Percentiles rank a stretch among this genome's conserved stretches.
phyloP scores from a whole-genome alignment of 2,329 filamentous ascomycete genomes.

The Ceratocystiopsis brevicomis region DNA sequence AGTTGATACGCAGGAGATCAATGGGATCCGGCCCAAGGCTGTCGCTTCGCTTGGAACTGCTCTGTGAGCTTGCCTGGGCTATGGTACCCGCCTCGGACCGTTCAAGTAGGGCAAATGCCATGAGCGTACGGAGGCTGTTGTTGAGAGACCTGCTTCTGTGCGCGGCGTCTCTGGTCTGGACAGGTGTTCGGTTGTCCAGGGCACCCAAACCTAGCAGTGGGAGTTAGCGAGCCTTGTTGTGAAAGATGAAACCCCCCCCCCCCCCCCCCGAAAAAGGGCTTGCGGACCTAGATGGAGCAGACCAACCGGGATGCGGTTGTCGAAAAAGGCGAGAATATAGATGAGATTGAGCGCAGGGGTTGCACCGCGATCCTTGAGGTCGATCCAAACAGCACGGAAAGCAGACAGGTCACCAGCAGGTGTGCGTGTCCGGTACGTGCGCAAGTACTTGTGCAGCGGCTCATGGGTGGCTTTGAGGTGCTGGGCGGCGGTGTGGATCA shows the following conservation, averaged over 20 bases:
- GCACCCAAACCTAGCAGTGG: slow-evolving; percentile 21
- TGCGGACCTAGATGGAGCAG: slow-evolving; percentile 37
- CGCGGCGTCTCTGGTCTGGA: slow-evolving; percentile 23
- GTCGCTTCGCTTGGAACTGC: slow-evolving; percentile 18
- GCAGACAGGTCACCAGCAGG: slow-evolving; percentile 30
- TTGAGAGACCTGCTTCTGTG: slow-evolving; percentile 21
- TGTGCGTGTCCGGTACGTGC: slow-evolving; percentile 34
- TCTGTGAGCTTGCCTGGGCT: slow-evolving; percentile 22
- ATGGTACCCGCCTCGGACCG: slow-evolving; percentile 26
- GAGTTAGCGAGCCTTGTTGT: too few relatives aligned
- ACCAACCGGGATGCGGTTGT: slow-evolving; percentile 45
- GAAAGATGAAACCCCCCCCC: too few relatives aligned
- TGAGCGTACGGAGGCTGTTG: slow-evolving; percentile 30
- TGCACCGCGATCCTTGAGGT: slow-evolving; percentile 27
- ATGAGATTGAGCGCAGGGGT: slow-evolving; percentile 44
- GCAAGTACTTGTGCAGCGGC: slow-evolving; percentile 41
- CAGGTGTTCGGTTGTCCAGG: slow-evolving; percentile 25
- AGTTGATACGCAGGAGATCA: slow-evolving; percentile 31
- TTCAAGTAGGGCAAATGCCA: slow-evolving; percentile 32
- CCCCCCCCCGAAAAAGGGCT: too few relatives aligned
- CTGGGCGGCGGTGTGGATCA: slow-evolving; percentile 47
- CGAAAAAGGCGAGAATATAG: slow-evolving; percentile 44
- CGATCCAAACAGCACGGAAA: slow-evolving; percentile 28
- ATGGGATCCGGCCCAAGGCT: slow-evolving; percentile 25
- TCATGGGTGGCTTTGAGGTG: slow-evolving; percentile 41